These are phyloP conservation scores for Echites panduratus DNA, from an alignment of 257 asterid genomes.

Conservation along the genomic window DNA sequence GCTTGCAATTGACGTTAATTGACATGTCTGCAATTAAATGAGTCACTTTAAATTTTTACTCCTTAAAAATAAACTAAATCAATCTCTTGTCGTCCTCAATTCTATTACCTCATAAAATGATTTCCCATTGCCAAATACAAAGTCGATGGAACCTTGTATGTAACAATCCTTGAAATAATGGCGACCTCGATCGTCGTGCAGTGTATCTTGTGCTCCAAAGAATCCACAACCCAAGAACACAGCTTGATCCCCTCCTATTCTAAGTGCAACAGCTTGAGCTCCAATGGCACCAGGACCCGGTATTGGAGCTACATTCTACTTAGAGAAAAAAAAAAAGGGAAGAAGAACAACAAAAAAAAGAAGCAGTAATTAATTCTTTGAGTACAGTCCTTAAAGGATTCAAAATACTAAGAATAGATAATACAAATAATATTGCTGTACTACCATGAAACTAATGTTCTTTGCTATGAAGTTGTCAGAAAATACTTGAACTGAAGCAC, in stretches of 20 bases:
- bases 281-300: constrained; percentile 77
- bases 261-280: constrained; percentile 87
- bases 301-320: constrained; percentile 76
- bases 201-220: constrained; percentile 91
- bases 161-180: constrained; percentile 86
- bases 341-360: too few species aligned
- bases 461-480: constrained; percentile 73
- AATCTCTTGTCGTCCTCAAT: too few species aligned
- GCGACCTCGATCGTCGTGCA: constrained; percentile 90
- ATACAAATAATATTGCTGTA: too few species aligned
- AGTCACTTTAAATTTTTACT: too few species aligned
- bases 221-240: constrained; percentile 95
- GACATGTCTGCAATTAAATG: constrained; percentile 72
- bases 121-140: constrained; percentile 81
- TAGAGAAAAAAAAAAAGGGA: too few species aligned
- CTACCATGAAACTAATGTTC: constrained; percentile 91
- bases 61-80: too few species aligned
- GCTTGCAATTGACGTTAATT: constrained; percentile 66
- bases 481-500: constrained; percentile 88
- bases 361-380: background rate
- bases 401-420: background rate
- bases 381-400: background rate
- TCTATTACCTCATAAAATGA: constrained; percentile 67
- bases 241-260: constrained; percentile 71
- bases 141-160: constrained; percentile 95